phyloP scores from a whole-genome alignment of 1,284 basidiomycete genomes.

The Pyrrhoderma lamaoense region DNA sequence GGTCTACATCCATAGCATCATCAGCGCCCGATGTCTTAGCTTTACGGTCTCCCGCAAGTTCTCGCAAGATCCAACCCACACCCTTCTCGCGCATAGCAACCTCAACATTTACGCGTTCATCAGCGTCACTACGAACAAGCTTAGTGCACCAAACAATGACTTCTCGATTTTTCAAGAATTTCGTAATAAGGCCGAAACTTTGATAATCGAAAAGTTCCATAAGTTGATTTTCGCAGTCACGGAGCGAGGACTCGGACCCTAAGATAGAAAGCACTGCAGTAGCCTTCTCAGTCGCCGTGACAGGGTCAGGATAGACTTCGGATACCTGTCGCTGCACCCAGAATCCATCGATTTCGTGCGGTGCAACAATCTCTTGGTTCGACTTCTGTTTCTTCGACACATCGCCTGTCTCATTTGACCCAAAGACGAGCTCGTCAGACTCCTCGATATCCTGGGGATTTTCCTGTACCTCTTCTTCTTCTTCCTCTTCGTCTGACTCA shows the following conservation, averaged over 20 bases:
- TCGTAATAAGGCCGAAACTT: conserved; percentile 86
- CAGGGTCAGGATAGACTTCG: conserved; percentile 87
- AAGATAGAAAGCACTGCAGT: conserved; percentile 82
- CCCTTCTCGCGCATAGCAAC: conserved; percentile 98
- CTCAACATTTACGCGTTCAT: conserved; percentile 90
- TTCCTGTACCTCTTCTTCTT: conserved; percentile 38
- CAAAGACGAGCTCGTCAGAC: conserved; percentile 67
- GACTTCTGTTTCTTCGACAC: conserved; percentile 38
- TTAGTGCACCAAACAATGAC: conserved; percentile 98
- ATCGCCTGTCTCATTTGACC: conserved; percentile 38
- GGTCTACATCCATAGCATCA: conserved; percentile 78
- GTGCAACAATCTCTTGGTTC: conserved; percentile 78
- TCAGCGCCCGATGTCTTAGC: conserved; percentile 39
- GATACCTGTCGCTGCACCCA: conserved; percentile 96
- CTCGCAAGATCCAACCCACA: conserved; percentile 91
- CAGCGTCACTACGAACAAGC: conserved; percentile 82
- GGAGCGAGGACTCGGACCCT: conserved; percentile 80
- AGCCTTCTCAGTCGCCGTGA: conserved; percentile 91
- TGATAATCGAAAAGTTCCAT: conserved; percentile 98
- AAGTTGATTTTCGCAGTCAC: conserved; percentile 94
- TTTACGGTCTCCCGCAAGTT: conserved; percentile 73
- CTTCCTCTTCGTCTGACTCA: conserved; percentile 68
- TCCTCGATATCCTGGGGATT: conserved; percentile 39
- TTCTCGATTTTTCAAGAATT: conserved; percentile 93
- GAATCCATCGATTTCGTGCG: conserved; percentile 92